These are phyloP conservation scores for Ceriops decandra DNA, from an alignment of 345 rosid species.

Conservation along the genomic window DNA sequence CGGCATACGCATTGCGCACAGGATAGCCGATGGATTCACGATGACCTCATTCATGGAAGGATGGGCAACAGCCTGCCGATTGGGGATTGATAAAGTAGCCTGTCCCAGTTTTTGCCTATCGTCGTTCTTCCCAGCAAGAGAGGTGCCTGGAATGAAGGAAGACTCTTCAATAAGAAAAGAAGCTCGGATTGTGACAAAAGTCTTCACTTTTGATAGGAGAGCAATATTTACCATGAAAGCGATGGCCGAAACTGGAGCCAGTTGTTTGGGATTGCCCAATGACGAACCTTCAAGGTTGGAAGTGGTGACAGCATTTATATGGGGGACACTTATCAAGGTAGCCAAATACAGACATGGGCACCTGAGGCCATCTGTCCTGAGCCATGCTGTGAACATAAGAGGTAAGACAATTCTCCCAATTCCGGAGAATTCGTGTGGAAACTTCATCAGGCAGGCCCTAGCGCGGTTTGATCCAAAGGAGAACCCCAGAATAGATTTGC, in stretches of 20 bases:
- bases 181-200: conserved; percentile 20
- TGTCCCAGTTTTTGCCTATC: neutral
- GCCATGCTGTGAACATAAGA: conserved; percentile 10
- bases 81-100: neutral
- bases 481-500: conserved; percentile 5
- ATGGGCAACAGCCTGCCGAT: conserved; percentile 13
- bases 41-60: neutral
- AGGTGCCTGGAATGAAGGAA: neutral
- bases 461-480: neutral
- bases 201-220: conserved; percentile 21
- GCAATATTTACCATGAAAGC: conserved; percentile 6
- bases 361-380: conserved; percentile 10
- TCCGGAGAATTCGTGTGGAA: conserved; percentile 11
- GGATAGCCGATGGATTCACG: conserved; percentile 17
- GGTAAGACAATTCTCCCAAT: conserved; percentile 11
- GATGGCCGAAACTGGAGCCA: neutral
- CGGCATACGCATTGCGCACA: conserved; percentile 15
- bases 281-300: conserved; percentile 34
- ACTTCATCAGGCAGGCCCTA: neutral
- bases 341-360: conserved; percentile 8
- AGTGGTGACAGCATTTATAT: conserved; percentile 37
- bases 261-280: neutral
- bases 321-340: conserved; percentile 22
- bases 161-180: conserved; percentile 3
- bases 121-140: conserved; percentile 9